phyloP scores from a whole-genome alignment of 2,329 filamentous ascomycete species.

The Xylariaceae sp. region DNA sequence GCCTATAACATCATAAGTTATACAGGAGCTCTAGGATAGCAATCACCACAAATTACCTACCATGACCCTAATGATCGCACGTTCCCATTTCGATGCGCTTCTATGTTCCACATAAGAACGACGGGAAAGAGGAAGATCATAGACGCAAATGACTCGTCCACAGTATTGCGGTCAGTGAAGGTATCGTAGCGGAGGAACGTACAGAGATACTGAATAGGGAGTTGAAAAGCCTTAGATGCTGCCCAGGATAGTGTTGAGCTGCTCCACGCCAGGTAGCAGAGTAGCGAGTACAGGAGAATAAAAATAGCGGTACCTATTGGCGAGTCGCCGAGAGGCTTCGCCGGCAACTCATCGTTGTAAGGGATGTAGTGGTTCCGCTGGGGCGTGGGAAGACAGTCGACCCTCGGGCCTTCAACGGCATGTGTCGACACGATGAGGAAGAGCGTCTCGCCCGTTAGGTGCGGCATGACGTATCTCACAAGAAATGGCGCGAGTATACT shows the following conservation, averaged over 20 bases:
- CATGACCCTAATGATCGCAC: not conserved
- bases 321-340: not conserved
- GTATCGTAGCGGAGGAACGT: not conserved
- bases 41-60: too few species aligned
- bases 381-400: not conserved
- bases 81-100: not conserved
- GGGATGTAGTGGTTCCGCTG: not conserved
- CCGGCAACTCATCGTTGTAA: not conserved
- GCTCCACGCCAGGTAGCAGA: too few species aligned
- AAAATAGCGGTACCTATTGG: not conserved
- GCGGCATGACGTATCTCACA: not conserved
- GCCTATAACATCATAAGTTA: not conserved
- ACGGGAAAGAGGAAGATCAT: not conserved
- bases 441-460: not conserved
- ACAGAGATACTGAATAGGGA: too few species aligned
- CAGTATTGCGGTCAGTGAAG: too few species aligned
- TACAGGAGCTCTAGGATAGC: not conserved
- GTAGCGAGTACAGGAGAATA: not conserved
- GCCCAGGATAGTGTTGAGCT: too few species aligned
- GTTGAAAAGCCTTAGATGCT: too few species aligned
- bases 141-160: too few species aligned
- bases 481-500: not conserved
- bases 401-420: not conserved
- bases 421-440: not conserved
- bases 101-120: not conserved